These are phyloP conservation scores for Pelargonium fulgidum DNA, from an alignment of 441 rosid species.

Conservation along the genomic window DNA sequence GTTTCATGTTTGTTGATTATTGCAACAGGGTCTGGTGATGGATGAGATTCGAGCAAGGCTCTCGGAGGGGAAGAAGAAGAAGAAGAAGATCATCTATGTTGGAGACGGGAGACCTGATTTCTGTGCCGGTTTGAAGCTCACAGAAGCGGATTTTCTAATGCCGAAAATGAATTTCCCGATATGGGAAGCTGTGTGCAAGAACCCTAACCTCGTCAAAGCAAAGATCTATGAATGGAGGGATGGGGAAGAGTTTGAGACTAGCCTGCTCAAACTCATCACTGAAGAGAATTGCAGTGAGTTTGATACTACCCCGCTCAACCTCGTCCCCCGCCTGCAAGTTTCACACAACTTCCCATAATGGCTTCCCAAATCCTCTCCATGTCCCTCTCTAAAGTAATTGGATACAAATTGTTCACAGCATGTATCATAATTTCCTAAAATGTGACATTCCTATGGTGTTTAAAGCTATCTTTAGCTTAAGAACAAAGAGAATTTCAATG, in stretches of 20 bases:
- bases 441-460: neutral
- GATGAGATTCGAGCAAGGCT: conserved; percentile 34
- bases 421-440: neutral
- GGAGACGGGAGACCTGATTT: conserved; percentile 81
- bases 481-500: neutral
- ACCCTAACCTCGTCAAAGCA: conserved; percentile 48
- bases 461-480: neutral
- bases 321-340: conserved; percentile 61
- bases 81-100: conserved; percentile 46
- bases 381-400: conserved; percentile 29
- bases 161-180: conserved; percentile 81
- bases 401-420: neutral
- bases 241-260: conserved; percentile 51
- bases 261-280: conserved; percentile 32
- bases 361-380: conserved; percentile 34
- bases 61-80: conserved; percentile 14
- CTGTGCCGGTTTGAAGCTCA: conserved; percentile 67
- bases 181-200: conserved; percentile 63
- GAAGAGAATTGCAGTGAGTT: conserved; percentile 9
- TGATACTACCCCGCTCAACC: no score
- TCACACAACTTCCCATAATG: conserved; percentile 40
- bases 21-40: conserved; percentile 55
- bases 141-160: conserved; percentile 55
- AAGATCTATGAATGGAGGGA: conserved; percentile 65
- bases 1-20: neutral